phyloP scores from a whole-genome alignment of 2,329 filamentous ascomycete species.

The Botrytis porri region DNA sequence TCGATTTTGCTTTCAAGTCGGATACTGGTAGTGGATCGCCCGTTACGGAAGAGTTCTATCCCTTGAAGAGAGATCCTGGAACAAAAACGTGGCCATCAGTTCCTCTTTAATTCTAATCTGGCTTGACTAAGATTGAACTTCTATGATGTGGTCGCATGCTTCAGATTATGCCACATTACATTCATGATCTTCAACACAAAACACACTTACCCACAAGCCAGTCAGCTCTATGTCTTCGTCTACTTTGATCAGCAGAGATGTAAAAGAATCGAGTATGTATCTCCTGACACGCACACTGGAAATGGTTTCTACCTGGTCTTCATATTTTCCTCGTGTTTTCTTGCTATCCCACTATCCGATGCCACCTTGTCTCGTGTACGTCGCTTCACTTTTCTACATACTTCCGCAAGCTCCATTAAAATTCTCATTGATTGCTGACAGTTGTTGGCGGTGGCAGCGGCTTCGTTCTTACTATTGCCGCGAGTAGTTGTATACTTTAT shows the following conservation, averaged over 20 bases:
- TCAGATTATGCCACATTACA: neutral
- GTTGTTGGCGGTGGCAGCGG: fast-evolving
- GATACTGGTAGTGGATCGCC: neutral
- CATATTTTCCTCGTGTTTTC: neutral
- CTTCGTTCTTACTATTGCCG: neutral
- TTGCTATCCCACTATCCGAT: neutral
- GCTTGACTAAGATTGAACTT: neutral
- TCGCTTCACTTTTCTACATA: neutral
- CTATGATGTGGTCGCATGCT: neutral
- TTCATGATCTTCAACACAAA: neutral
- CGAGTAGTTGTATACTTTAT: neutral
- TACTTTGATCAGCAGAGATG: neutral
- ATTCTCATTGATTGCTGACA: neutral
- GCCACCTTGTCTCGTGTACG: neutral
- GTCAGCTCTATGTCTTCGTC: neutral
- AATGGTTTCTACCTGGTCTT: neutral
- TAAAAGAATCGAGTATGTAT: neutral
- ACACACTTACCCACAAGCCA: neutral
- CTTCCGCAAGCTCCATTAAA: neutral
- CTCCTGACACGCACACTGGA: neutral
- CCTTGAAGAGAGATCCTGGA: neutral
- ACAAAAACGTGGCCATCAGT: neutral
- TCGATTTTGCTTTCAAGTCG: neutral
- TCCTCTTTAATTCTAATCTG: neutral
- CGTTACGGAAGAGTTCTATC: neutral